These are phyloP conservation scores for Neofusicoccum parvum DNA, from an alignment of 2,329 filamentous ascomycete species.

Conservation along the genomic window DNA sequence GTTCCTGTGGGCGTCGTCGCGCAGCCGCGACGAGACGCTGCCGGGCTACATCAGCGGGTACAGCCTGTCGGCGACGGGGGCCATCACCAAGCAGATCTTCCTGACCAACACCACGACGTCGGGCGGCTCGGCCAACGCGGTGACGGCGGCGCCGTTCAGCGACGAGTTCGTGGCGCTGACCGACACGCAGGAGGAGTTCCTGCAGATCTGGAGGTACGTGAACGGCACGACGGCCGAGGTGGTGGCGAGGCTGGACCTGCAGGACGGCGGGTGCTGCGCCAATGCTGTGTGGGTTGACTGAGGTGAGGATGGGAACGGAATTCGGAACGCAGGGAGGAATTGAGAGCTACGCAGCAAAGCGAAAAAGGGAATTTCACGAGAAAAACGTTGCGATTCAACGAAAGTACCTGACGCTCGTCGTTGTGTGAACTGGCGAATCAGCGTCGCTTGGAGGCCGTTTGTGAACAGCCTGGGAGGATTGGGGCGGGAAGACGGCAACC, in stretches of 20 bases:
- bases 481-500: too few species aligned
- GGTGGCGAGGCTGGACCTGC: conserved; percentile 24
- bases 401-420: too few species aligned
- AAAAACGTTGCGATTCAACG: background rate
- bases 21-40: conserved; percentile 25
- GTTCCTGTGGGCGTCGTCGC: conserved; percentile 29
- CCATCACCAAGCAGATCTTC: conserved; percentile 35
- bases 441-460: too few species aligned
- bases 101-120: conserved; percentile 35
- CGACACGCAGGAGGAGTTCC: conserved; percentile 38
- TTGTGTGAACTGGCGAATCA: too few species aligned
- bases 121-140: conserved; percentile 40
- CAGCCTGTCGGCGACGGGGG: conserved; percentile 30
- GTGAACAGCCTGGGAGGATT: too few species aligned
- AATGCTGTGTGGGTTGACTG: conserved; percentile 18
- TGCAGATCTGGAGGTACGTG: conserved; percentile 39
- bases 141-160: conserved; percentile 35
- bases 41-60: conserved; percentile 41
- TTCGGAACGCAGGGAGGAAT: too few species aligned
- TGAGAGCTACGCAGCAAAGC: too few species aligned
- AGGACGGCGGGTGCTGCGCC: conserved; percentile 18
- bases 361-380: background rate
- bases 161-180: conserved; percentile 38
- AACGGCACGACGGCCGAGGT: conserved; percentile 21
- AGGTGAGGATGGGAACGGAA: background rate